A percentile compares a stretch with the other conserved stretches of the same genome.
Conservation (phyloP, 306 rosid species). For the Oxytropis ochrocephala region DNA sequence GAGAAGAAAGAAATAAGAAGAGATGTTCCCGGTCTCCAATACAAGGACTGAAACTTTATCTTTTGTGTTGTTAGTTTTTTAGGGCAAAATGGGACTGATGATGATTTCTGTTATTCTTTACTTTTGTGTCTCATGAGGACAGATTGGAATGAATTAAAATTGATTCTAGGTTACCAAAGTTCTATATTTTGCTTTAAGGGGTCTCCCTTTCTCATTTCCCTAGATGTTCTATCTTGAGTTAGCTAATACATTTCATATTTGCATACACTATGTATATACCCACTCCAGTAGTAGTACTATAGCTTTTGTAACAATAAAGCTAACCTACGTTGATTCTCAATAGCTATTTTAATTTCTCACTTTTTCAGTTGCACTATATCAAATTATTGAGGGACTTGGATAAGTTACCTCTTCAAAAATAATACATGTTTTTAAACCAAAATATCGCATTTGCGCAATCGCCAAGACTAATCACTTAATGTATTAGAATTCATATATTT, state of each 20-base stretch:
- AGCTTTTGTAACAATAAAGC: conserved; percentile 10
- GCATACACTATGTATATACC: neutral
- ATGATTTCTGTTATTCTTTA: conserved; percentile 59
- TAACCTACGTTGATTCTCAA: conserved; percentile 23
- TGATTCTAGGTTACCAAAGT: conserved; percentile 47
- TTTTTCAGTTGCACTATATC: neutral
- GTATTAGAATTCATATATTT: too few relatives aligned
- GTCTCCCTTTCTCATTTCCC: conserved; percentile 75
- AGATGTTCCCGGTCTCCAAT: conserved; percentile 88
- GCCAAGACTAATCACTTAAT: too few relatives aligned
- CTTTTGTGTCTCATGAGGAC: conserved; percentile 55
- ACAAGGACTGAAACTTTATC: conserved; percentile 91
- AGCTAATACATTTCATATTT: conserved; percentile 9
- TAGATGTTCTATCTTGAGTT: conserved; percentile 62
- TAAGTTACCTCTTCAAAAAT: neutral
- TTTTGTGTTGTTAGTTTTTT: conserved; percentile 54
- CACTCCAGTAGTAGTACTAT: neutral
- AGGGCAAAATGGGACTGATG: conserved; percentile 54
- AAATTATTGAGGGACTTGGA: neutral
- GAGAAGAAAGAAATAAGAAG: conserved; percentile 21
- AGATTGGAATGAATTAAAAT: conserved; percentile 65
- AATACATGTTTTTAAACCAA: neutral
- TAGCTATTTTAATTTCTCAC: neutral
- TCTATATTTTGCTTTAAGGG: conserved; percentile 48
- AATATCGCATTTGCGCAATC: too few relatives aligned